Conservation (phyloP, 192 early-diverging fungal genomes). For the Diversispora epigaea region DNA sequence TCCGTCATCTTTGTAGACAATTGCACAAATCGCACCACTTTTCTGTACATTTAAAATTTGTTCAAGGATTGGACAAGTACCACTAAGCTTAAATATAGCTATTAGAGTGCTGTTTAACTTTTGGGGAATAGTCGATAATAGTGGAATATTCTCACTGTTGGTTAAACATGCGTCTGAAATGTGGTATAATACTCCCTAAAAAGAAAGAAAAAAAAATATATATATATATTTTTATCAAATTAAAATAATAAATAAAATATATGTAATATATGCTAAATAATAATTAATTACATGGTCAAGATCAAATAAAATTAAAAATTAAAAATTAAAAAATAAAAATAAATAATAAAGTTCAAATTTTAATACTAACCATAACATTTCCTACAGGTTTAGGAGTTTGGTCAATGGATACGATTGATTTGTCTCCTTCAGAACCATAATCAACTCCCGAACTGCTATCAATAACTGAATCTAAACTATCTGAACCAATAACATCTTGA, state of each 20-base stretch:
- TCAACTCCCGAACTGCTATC: neutral
- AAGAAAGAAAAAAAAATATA: neutral
- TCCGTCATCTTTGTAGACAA: neutral
- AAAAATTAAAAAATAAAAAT: too few species aligned
- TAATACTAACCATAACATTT: neutral
- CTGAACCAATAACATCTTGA: constrained; percentile 1
- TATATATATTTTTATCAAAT: neutral
- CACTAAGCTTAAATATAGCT: neutral
- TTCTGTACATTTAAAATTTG: constrained; percentile 19
- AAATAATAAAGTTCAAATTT: too few species aligned
- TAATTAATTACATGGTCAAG: too few species aligned
- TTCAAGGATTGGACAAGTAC: neutral
- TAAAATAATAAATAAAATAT: neutral
- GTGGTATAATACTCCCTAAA: constrained; percentile 14
- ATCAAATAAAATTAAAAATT: too few species aligned
- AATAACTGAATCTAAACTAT: neutral
- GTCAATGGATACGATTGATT: neutral
- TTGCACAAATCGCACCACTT: constrained; percentile 1
- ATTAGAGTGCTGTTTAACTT: neutral
- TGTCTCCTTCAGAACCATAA: neutral
- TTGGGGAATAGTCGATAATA: neutral
- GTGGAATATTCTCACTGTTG: too few species aligned
- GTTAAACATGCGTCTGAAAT: neutral
- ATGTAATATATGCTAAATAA: neutral
- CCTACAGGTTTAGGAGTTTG: neutral